Evolutionary conservation across 1,284 basidiomycete genomes (phyloP), one percentile per base, ranked within the genome.

Genomic region (Crepidotus sp.): DNA sequence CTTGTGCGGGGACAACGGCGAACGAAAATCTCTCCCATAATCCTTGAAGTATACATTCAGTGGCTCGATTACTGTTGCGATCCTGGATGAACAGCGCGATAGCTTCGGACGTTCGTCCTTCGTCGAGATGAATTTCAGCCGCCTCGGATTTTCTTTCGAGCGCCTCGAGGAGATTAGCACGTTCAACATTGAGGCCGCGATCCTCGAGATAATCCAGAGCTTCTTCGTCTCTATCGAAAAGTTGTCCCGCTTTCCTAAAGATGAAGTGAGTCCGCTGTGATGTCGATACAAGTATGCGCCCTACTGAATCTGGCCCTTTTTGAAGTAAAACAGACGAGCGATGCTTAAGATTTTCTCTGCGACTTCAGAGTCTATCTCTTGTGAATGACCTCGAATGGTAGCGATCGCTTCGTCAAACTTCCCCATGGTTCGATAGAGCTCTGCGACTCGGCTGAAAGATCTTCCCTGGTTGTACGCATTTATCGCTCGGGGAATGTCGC

Each of bases 141-240:
- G 80, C 80, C 25, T 80, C 75, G 0, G 56, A 46, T 29, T 61
- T 64, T 45, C 65, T 60, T 3, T 66, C 69, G 3, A 67, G 58
- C 3, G 61, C 55, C 38, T 71, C 65, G 11, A 83, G 63, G 7
- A 82, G 54, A 0, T 58, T 55, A 0, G 71, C 73, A n/a, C 65
- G 70, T 13, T 73, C 70, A 11, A 68, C 53, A 45, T 77, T 70
- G 10, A 84, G 62, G 14, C 70, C 73, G 35, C 67, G 70, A n/a
- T 74, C 68, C 42, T 78, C 71, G 34, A 78, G 66, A 49, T 77
- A 84, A 31, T 74, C 68, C 6, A 81, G 48, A 14, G 70, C 66
- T 6, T 80, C 73, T 18, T 83, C 72, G 0, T 61, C 54, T 0
- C 67, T 62, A 0, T 59, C 49, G 53, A 84, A 85, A 0, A 84